Evolutionary conservation across 257 asterid species (phyloP).

Genomic region (Fraxinus anomala): DNA sequence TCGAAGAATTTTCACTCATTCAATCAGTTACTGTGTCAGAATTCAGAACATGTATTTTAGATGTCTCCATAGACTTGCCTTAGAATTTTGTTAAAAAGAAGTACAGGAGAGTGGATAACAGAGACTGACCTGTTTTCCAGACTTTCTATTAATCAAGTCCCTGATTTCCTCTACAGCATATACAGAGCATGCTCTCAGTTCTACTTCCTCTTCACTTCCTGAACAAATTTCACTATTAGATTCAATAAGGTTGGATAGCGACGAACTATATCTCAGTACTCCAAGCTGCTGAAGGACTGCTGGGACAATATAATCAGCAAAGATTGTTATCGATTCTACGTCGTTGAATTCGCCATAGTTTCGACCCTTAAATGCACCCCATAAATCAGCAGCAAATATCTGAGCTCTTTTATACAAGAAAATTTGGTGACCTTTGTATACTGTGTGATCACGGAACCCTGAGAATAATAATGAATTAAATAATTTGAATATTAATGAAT

Average conservation of each 20-base stretch:
- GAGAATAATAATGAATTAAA: constrained; percentile 13
- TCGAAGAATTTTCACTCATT: not conserved
- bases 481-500: not conserved
- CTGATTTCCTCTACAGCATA: constrained; percentile 92
- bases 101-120: not conserved
- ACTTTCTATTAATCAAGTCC: constrained; percentile 56
- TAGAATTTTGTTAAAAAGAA: not conserved
- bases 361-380: constrained; percentile 98
- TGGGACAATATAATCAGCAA: constrained; percentile 96
- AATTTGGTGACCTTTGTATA: constrained; percentile 92
- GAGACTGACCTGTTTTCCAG: constrained; percentile 72
- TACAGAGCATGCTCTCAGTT: constrained; percentile 86
- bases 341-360: constrained; percentile 83
- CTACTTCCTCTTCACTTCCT: constrained; percentile 97
- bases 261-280: constrained; percentile 70
- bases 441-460: constrained; percentile 95
- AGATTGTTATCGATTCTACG: constrained; percentile 74
- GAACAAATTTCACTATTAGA: constrained; percentile 61
- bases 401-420: constrained; percentile 98
- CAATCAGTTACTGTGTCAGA: not conserved
- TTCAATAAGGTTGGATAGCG: constrained; percentile 46
- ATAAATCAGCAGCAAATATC: constrained; percentile 92
- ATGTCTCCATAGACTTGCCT: constrained; percentile 4
- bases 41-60: not conserved
- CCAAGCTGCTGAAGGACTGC: constrained; percentile 93